Base-by-base conservation (phyloP, 2,329 filamentous ascomycete species). In the Furcasterigmium sp. region DNA sequence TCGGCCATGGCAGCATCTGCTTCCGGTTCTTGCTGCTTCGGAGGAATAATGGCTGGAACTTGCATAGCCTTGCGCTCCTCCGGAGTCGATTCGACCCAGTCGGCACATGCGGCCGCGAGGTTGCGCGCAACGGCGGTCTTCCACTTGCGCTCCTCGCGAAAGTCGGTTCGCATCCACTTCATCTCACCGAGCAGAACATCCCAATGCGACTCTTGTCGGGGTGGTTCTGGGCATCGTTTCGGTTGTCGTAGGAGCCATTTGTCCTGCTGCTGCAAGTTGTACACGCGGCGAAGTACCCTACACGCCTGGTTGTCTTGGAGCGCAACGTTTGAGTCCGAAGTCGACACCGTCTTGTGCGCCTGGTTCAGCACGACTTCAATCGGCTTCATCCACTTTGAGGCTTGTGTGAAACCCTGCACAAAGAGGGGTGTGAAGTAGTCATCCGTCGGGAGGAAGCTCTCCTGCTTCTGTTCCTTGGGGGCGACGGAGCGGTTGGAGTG, bases 141-240 rank as follows among this genome's bases (percentile, higher is more conserved):
- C 90, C 91, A 95, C 60, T 95, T 95, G 32, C 89, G 75, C 62
- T 97, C 93, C 63, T 96, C 88, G 41, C 86, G 79, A 57, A 96
- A 97, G 63, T 98, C 93, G 2, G 90, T 96, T 40, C 91, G 81
- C 88, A 98, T 94, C 91, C 91, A 97, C 62, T 91, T 95, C 78
- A 91, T 88, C 68, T 98, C 91, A 53, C 90, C 79, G 25, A 98
- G 69, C 43, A 97, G 63, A 41, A 91, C 76, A 64, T 98, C 93
- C 78, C 84, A 87, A 53, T 97, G 91, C 2, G 85, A 83, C 1
- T 80, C 76, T 15, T 84, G 84, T 29, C 89, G 80, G 4, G 79
- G 74, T 5, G 91, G 91, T 62, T 98, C 93, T 2, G 82, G 75
- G 30, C 83, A 87, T 44, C 90, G 85, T 58, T 94, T 88, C 35